Evolutionary conservation across 192 early-diverging fungal species (phyloP), one percentile per base, ranked within the genome.

Genomic region (Backusella westeae): DNA sequence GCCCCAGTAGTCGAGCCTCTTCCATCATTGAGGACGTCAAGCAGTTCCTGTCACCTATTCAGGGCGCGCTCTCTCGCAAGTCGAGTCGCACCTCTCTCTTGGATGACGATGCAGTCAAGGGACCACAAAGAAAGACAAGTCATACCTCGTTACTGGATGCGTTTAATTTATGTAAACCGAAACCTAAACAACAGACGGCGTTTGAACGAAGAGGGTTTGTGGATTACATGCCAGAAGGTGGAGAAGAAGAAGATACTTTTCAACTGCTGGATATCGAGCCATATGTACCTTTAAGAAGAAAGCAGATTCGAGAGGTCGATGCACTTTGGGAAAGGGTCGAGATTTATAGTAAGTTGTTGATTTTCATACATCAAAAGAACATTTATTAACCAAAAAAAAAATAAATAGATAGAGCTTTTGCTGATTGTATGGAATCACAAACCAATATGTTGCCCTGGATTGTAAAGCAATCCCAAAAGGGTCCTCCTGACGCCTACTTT

Each of bases 391-490:
- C 29, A 32, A 32, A 32, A 32, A 3, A 32, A 32, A 1, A 32
- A 32, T 1, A 32, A 32, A 39, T 36, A 81, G 80, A 77, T 59
- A 32, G 67, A 14, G 76, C 72, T 14, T 81, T 75, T 46, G 52
- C 34, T 34, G 71, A 77, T 21, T 77, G 75, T 41, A 71, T 81
- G 29, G 35, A 59, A 29, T 68, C 76, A 34, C 17, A 52, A 17
- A 81, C 80, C 6, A 56, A 75, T n/a, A 17, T 81, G 2, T 26
- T 66, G 8, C 52, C 56, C 26, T 81, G 80, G 80, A 38, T 81
- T 7, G 75, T 74, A 34, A 81, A 78, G 14, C 80, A 81, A 38
- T 49, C 69, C 23, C 69, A 52, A 21, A 81, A 78, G 38, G 80
- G 80, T 0, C 71, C 75, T 5, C 76, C 80, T 10, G 76, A 77